phyloP scores from a whole-genome alignment of 768 basidiomycete species.

The Auricularia sp. region DNA sequence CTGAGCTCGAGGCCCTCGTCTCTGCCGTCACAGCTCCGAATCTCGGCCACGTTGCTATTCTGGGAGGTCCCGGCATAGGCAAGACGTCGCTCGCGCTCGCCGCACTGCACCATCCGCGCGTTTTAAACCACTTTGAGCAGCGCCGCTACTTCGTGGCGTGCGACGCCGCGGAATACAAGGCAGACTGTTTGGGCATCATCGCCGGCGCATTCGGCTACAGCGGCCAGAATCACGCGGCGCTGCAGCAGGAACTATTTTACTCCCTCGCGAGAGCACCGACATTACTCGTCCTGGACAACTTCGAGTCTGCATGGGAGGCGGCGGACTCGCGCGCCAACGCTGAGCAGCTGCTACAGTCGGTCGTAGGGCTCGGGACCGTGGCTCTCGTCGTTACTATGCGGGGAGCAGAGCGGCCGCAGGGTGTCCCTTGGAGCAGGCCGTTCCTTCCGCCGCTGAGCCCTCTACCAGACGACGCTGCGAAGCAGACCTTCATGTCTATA shows the following conservation, averaged over 20 bases:
- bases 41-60: slow-evolving; percentile 9
- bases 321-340: background rate
- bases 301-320: background rate
- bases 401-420: background rate
- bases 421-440: background rate
- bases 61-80: slow-evolving; percentile 29
- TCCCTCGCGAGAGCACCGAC: slow-evolving; percentile 10
- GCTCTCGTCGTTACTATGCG: background rate
- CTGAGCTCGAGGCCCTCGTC: background rate
- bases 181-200: background rate
- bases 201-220: background rate
- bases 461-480: background rate
- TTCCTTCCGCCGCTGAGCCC: background rate
- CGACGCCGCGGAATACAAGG: slow-evolving; percentile 6
- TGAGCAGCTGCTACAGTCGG: background rate
- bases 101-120: slow-evolving; percentile 17
- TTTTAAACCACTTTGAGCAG: slow-evolving; percentile 16
- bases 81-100: slow-evolving; percentile 30
- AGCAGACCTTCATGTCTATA: background rate
- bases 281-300: background rate
- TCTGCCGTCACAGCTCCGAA: background rate
- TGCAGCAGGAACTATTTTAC: background rate
- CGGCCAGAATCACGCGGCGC: background rate
- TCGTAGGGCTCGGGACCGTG: background rate
- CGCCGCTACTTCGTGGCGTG: slow-evolving; percentile 27